A percentile compares a stretch with the other conserved stretches of the same genome.
Conservation (phyloP, 768 basidiomycete genomes). For the Gymnopilus junonius region DNA sequence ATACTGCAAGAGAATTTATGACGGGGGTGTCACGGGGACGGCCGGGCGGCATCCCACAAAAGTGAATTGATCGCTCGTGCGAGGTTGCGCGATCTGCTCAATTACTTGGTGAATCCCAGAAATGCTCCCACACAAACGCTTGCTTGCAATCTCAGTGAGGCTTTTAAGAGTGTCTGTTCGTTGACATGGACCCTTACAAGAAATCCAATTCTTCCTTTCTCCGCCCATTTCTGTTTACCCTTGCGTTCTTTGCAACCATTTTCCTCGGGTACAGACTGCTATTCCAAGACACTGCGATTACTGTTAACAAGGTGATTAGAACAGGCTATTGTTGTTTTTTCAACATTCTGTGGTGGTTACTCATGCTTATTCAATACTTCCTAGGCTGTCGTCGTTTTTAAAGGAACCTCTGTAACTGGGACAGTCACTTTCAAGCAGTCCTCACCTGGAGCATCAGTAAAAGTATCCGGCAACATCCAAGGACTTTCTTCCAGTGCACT, state of each 20-base stretch:
- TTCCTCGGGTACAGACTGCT: conserved; percentile 9
- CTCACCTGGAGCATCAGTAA: conserved; percentile 52
- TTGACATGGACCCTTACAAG: conserved; percentile 10
- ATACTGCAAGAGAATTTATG: too few relatives aligned
- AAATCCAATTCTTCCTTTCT: not conserved
- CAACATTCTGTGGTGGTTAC: not conserved
- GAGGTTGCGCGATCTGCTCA: not conserved
- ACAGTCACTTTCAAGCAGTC: conserved; percentile 69
- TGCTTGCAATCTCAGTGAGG: not conserved
- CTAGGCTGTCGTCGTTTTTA: conserved; percentile 55
- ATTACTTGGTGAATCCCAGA: not conserved
- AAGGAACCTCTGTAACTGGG: conserved; percentile 67
- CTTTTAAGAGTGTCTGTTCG: not conserved
- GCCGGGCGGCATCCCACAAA: too few relatives aligned
- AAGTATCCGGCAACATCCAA: conserved; percentile 62
- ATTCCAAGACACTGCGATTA: not conserved
- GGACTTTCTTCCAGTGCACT: conserved; percentile 60
- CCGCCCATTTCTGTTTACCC: conserved; percentile 3
- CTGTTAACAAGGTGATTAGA: not conserved
- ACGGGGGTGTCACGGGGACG: too few relatives aligned
- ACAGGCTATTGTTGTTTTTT: not conserved
- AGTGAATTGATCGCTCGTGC: too few relatives aligned
- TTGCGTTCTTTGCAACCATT: conserved; percentile 1
- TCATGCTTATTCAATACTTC: not conserved
- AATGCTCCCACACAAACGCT: conserved; percentile 2